Evolutionary conservation across 306 rosid genomes (phyloP).

Genomic region (Luffa aegyptiaca): DNA sequence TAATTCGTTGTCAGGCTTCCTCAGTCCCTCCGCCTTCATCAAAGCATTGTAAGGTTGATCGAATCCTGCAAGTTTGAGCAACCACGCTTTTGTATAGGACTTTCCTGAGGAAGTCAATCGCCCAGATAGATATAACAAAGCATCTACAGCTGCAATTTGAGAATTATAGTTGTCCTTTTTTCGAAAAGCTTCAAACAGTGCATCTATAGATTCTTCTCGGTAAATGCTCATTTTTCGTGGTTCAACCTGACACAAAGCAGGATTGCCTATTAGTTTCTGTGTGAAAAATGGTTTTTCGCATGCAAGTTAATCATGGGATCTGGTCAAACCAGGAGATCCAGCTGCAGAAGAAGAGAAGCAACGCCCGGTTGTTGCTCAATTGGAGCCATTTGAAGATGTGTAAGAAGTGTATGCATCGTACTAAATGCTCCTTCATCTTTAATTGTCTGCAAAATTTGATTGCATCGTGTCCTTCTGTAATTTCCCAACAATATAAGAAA

Average conservation of each 20-base stretch:
- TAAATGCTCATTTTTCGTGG: slow-evolving; percentile 92
- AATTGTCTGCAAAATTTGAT: slow-evolving; percentile 58
- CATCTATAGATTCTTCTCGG: slow-evolving; percentile 83
- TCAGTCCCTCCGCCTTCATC: slow-evolving; percentile 47
- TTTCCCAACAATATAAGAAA: not conserved
- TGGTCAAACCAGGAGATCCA: slow-evolving; percentile 78
- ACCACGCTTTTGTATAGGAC: slow-evolving; percentile 65
- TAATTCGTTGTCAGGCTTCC: slow-evolving; percentile 31
- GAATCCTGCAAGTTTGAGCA: slow-evolving; percentile 81
- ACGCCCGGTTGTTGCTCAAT: slow-evolving; percentile 63
- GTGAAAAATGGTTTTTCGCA: not conserved
- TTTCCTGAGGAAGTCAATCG: slow-evolving; percentile 59
- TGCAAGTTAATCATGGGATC: not conserved
- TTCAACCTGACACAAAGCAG: slow-evolving; percentile 47
- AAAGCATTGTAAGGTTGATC: slow-evolving; percentile 65
- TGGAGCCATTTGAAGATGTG: slow-evolving; percentile 91
- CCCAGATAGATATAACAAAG: slow-evolving; percentile 63
- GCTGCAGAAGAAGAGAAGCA: slow-evolving; percentile 87
- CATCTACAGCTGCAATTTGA: slow-evolving; percentile 59
- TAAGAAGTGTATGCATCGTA: slow-evolving; percentile 81
- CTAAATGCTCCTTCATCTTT: slow-evolving; percentile 88
- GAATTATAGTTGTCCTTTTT: slow-evolving; percentile 54
- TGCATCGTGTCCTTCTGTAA: slow-evolving; percentile 60
- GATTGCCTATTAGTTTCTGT: slow-evolving; percentile 6
- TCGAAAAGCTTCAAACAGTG: slow-evolving; percentile 61